A percentile compares a stretch with the other conserved stretches of the same genome.
Conservation (phyloP, 768 basidiomycete species). For the Clitopilus hobsonii region DNA sequence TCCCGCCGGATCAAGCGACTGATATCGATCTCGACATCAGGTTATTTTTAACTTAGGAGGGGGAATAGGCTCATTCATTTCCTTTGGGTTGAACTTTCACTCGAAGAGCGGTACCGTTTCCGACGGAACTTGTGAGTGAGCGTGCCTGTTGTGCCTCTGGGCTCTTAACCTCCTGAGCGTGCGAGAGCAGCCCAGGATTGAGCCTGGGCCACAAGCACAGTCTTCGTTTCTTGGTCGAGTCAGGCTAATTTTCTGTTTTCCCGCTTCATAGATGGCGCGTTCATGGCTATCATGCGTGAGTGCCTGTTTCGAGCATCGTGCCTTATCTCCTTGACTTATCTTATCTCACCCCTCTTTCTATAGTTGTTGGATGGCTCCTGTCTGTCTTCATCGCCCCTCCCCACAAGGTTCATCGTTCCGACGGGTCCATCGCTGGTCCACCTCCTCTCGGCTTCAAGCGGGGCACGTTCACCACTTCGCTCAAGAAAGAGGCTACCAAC, state of each 20-base stretch:
- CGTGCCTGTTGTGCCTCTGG: too few species aligned
- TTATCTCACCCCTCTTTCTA: neutral
- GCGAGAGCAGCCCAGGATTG: too few species aligned
- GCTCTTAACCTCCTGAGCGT: neutral
- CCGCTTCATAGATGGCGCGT: constrained; percentile 17
- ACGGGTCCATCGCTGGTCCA: constrained; percentile 18
- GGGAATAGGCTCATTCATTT: constrained; percentile 25
- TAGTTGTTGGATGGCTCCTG: constrained; percentile 20
- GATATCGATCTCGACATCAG: constrained; percentile 2
- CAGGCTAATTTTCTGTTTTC: neutral
- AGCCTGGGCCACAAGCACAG: too few species aligned
- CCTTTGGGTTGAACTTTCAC: constrained; percentile 22
- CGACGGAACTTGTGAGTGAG: constrained; percentile 21
- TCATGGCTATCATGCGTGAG: constrained; percentile 24
- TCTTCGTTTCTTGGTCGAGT: neutral
- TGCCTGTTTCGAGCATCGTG: neutral
- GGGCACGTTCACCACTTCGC: constrained; percentile 10
- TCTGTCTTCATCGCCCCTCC: constrained; percentile 18
- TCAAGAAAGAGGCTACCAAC: constrained; percentile 15
- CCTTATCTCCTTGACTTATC: neutral
- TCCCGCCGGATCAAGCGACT: neutral
- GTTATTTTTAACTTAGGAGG: constrained; percentile 25
- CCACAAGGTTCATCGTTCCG: constrained; percentile 20
- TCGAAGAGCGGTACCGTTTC: constrained; percentile 22
- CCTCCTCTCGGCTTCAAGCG: constrained; percentile 10